A percentile compares a stretch with the other conserved stretches of the same genome.
Conservation (phyloP, 2,329 filamentous ascomycete species). For the Curvularia verruculosa region DNA sequence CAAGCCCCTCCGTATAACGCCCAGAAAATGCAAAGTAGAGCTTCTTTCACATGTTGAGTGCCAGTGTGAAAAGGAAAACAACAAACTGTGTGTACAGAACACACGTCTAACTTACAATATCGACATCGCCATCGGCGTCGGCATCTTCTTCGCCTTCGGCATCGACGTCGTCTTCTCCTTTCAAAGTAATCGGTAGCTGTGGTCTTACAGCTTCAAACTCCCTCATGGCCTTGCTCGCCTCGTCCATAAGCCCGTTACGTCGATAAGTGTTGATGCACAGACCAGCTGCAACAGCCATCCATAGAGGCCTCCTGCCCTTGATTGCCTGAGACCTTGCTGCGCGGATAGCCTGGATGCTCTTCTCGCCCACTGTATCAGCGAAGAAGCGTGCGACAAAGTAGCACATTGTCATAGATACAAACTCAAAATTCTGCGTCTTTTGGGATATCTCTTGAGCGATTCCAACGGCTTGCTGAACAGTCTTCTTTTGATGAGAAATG, state of each 20-base stretch:
- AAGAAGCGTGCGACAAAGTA: slow-evolving; percentile 87
- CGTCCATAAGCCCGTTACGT: slow-evolving; percentile 34
- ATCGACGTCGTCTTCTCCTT: slow-evolving; percentile 24
- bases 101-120: neutral
- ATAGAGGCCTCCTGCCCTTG: slow-evolving; percentile 30
- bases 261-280: slow-evolving; percentile 39
- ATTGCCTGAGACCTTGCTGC: slow-evolving; percentile 39
- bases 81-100: neutral
- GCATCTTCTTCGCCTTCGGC: slow-evolving; percentile 30
- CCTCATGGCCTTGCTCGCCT: slow-evolving; percentile 29
- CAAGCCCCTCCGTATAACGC: neutral
- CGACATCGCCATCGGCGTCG: neutral
- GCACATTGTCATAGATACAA: slow-evolving; percentile 80
- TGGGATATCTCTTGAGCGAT: slow-evolving; percentile 72
- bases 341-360: slow-evolving; percentile 57
- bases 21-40: neutral
- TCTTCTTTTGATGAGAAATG: slow-evolving; percentile 78
- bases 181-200: slow-evolving; percentile 33
- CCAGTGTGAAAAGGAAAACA: neutral
- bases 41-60: neutral
- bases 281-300: slow-evolving; percentile 43
- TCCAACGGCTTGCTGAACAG: slow-evolving; percentile 63
- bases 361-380: slow-evolving; percentile 74
- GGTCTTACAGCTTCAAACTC: slow-evolving; percentile 31
- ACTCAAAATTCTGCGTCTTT: slow-evolving; percentile 74